A percentile compares a stretch with the other conserved stretches of the same genome.
Conservation (phyloP, 225 moss, liverwort and hornwort genomes). For the Pleurozium schreberi region DNA sequence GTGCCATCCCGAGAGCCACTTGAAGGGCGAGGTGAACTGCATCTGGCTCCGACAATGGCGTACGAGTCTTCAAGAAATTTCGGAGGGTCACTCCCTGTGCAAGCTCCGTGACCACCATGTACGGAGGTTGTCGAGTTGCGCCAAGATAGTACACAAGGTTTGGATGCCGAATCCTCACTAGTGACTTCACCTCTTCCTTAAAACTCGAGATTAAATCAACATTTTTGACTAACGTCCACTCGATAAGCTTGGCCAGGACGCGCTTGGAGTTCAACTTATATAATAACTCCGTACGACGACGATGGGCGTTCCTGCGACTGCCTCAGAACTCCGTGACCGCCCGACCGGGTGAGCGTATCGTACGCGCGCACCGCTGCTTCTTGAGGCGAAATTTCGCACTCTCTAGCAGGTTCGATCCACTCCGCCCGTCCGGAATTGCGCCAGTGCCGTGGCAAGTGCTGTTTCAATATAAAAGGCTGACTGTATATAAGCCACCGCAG, state of each 20-base stretch:
- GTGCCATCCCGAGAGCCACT: conserved; percentile 9
- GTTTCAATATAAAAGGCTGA: neutral
- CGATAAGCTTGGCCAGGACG: conserved; percentile 18
- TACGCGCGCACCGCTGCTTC: neutral
- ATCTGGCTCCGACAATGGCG: neutral
- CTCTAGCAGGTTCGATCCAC: neutral
- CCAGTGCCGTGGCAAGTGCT: no score
- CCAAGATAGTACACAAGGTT: conserved; percentile 27
- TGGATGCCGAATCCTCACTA: conserved; percentile 23
- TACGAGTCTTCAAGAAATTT: neutral
- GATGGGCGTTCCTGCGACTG: neutral
- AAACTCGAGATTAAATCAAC: neutral
- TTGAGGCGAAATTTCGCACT: neutral
- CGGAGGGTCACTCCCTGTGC: conserved; percentile 13
- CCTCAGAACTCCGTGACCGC: neutral
- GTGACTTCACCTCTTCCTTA: neutral
- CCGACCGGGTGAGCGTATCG: neutral
- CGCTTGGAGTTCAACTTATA: neutral
- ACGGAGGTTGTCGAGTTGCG: conserved; percentile 2
- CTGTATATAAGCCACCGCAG: neutral
- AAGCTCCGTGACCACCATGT: conserved; percentile 15
- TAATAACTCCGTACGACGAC: neutral
- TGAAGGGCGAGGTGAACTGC: conserved; percentile 16
- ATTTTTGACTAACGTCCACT: neutral
- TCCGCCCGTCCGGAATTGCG: neutral